These are phyloP conservation scores for Bryum argenteum DNA, from an alignment of 225 moss, liverwort and hornwort species.

Conservation along the genomic window DNA sequence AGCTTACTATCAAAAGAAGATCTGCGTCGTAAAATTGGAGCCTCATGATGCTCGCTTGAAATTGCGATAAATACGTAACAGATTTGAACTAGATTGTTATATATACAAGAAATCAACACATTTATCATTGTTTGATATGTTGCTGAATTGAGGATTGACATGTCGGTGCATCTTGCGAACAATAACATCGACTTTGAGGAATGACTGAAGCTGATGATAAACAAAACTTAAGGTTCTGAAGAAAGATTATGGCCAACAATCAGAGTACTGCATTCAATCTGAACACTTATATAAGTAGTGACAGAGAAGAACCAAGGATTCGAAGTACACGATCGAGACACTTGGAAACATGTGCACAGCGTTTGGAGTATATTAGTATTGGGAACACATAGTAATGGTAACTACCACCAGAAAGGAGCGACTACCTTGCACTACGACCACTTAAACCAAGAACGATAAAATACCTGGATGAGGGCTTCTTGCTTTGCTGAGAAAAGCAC, in stretches of 20 bases:
- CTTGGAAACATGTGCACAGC: slow-evolving; percentile 9
- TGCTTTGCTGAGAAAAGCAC: slow-evolving; percentile 15
- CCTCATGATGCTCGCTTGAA: too few species aligned
- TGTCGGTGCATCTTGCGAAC: too few species aligned
- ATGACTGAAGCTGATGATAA: too few species aligned
- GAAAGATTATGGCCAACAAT: not conserved
- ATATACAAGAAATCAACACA: too few species aligned
- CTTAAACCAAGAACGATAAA: slow-evolving; percentile 10
- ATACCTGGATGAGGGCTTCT: slow-evolving; percentile 27
- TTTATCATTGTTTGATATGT: too few species aligned
- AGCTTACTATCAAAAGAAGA: too few species aligned
- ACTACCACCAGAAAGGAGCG: slow-evolving; percentile 20
- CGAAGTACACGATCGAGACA: slow-evolving; percentile 5
- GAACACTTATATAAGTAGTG: not conserved
- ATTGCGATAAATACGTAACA: too few species aligned
- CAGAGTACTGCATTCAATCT: not conserved
- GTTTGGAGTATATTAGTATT: not conserved
- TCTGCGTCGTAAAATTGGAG: too few species aligned
- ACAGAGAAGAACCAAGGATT: not conserved
- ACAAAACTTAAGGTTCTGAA: too few species aligned
- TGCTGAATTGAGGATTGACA: too few species aligned
- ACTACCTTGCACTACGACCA: slow-evolving; percentile 20
- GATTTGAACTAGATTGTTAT: too few species aligned
- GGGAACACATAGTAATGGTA: not conserved
- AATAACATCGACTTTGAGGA: too few species aligned